phyloP scores from a whole-genome alignment of 2,329 filamentous ascomycete species.

The Pseudogymnoascus sp. region DNA sequence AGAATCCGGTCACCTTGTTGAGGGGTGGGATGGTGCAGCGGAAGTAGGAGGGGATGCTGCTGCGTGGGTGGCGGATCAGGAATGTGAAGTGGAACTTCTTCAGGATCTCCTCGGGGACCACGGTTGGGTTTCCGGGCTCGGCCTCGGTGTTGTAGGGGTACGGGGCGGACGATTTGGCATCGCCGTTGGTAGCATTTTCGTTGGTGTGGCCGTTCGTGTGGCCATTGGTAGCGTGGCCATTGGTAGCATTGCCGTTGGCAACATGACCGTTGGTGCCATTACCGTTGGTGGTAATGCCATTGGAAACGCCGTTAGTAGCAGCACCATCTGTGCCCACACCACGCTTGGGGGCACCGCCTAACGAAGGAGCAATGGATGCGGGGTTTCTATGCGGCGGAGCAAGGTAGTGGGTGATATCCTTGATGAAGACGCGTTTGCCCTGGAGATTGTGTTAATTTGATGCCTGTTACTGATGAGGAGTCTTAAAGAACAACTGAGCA shows the following conservation, averaged over 20 bases:
- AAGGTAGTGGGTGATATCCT: slow-evolving; percentile 93
- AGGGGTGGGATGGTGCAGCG: slow-evolving; percentile 88
- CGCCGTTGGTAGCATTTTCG: slow-evolving; percentile 27
- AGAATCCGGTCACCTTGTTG: slow-evolving; percentile 72
- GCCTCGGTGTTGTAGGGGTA: slow-evolving; percentile 50
- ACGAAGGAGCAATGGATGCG: slow-evolving; percentile 69
- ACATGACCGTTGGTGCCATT: not conserved
- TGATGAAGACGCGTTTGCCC: slow-evolving; percentile 94
- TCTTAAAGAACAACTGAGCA: slow-evolving; percentile 3
- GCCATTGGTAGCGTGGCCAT: slow-evolving; percentile 24
- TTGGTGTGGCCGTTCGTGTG: slow-evolving; percentile 28
- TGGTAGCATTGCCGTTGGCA: slow-evolving; percentile 23
- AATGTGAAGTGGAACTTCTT: slow-evolving; percentile 89
- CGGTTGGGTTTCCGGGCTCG: slow-evolving; percentile 73
- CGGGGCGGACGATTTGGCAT: slow-evolving; percentile 32
- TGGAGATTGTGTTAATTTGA: slow-evolving; percentile 41
- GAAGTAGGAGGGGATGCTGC: slow-evolving; percentile 87
- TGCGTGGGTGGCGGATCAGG: slow-evolving; percentile 90
- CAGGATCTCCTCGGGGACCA: slow-evolving; percentile 67
- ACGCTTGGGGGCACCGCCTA: slow-evolving; percentile 35
- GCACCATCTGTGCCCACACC: slow-evolving; percentile 26
- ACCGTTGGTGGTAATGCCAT: slow-evolving; percentile 15
- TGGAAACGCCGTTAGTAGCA: slow-evolving; percentile 19
- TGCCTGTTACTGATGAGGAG: slow-evolving; percentile 13
- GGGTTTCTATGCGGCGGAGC: slow-evolving; percentile 64